phyloP scores from a whole-genome alignment of 495 filamentous ascomycete species.

The Annulohypoxylon maeteangense region DNA sequence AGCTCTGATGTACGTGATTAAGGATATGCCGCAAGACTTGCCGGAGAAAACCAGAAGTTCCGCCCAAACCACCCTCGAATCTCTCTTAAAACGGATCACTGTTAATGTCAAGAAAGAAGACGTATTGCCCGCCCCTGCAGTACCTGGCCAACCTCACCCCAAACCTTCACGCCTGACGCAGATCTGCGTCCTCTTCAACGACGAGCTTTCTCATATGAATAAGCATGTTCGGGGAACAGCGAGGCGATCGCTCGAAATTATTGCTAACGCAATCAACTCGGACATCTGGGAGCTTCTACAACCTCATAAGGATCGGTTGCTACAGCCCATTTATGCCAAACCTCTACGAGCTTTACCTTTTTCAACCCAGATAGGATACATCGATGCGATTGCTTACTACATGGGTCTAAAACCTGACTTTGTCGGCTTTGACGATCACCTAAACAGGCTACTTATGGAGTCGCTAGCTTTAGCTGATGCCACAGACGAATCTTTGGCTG shows the following conservation, averaged over 20 bases:
- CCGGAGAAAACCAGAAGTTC: constrained; percentile 84
- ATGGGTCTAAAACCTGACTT: constrained; percentile 86
- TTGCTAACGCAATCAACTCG: constrained; percentile 77
- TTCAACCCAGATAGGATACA: constrained; percentile 93
- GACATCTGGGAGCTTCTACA: constrained; percentile 86
- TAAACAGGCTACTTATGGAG: constrained; percentile 91
- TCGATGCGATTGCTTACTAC: constrained; percentile 95
- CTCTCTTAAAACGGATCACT: constrained; percentile 79
- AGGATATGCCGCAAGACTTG: constrained; percentile 93
- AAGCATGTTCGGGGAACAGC: constrained; percentile 88
- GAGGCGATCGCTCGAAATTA: constrained; percentile 79
- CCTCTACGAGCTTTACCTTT: constrained; percentile 92
- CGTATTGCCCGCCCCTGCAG: constrained; percentile 61
- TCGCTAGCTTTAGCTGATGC: constrained; percentile 92
- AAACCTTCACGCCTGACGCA: constrained; percentile 68
- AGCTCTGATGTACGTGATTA: constrained; percentile 93
- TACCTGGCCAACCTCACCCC: constrained; percentile 48
- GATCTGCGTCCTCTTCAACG: constrained; percentile 83
- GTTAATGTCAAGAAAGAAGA: constrained; percentile 80
- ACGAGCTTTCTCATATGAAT: constrained; percentile 93
- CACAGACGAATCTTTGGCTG: constrained; percentile 85
- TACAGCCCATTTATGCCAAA: constrained; percentile 92
- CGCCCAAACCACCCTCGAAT: constrained; percentile 82
- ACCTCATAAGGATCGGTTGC: constrained; percentile 85
- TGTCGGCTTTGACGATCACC: constrained; percentile 86